Evolutionary conservation across 345 rosid genomes (phyloP), one percentile per base, ranked within the genome.

Genomic region (Gynandropsis gynandra): DNA sequence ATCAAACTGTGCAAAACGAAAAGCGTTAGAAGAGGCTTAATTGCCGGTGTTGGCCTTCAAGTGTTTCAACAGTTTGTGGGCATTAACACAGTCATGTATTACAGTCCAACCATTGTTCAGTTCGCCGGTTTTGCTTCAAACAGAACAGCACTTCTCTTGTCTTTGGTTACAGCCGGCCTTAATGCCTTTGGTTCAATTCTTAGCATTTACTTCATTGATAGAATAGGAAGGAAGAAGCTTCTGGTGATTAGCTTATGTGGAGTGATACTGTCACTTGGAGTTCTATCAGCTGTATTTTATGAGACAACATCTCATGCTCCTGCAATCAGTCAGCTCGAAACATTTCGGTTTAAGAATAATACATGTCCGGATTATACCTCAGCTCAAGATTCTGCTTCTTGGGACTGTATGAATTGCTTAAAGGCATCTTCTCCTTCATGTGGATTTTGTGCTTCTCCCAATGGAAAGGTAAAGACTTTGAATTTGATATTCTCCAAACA

Each of bases 61-160:
- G 77, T 85, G 59, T 81, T 75, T 74, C 97, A 85, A 61, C 97
- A 89, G 50, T 85, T 83, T 56, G 93, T 85, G 16, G 97, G 95
- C 44, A 89, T 85, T 54, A 89, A 89, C 64, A 85, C 97, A 0
- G 89, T 85, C 52, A 85, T 89, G 97, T 89, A 89, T 38, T 89
- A 85, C 69, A 82, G 95, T 62, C 89, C 97, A 14, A 76, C 93
- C 17, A 85, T 89, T 39, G 42, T 85, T 56, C 97, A 89, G 62
- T 54, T 81, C 0, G 95, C 97, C 4, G 95, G 97, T 52, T 73
- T 73, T 4, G 95, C 97, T 3, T 89, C 95, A 7, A 89, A 89
- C 68, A 66, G 41, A 57, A 89, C 93, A 1, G 97, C 97, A 8
- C 72, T 89, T 24, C 78, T 80, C 37, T 87, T 85, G 13, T 83